Conservation (phyloP, 768 basidiomycete genomes). For the Kwoniella sp. region DNA sequence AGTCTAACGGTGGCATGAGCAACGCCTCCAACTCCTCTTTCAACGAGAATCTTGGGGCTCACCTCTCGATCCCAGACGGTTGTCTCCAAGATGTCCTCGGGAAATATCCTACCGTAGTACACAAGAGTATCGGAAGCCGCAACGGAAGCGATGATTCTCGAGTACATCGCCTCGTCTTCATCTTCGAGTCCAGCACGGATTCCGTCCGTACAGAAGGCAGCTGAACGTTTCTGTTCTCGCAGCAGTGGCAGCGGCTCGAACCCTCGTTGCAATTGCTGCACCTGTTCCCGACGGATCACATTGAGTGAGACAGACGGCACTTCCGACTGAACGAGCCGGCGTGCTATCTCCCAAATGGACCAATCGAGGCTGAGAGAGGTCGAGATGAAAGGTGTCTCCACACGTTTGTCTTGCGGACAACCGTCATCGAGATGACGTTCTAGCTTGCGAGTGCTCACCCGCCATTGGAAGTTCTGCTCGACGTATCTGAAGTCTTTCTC, state of each 20-base stretch:
- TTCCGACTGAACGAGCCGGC: conserved; percentile 1
- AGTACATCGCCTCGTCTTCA: background rate
- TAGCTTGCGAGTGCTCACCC: background rate
- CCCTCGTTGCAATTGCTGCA: background rate
- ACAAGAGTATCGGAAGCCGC: background rate
- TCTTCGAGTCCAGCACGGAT: background rate
- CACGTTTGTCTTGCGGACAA: background rate
- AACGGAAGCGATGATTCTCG: background rate
- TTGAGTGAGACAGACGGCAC: too few relatives aligned
- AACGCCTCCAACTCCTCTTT: too few relatives aligned
- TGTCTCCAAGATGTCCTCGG: conserved; percentile 5
- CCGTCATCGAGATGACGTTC: background rate
- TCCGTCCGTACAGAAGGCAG: too few relatives aligned
- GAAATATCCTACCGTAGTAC: conserved; percentile 4
- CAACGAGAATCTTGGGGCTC: background rate
- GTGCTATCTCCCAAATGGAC: conserved; percentile 5
- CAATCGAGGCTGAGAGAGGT: conserved; percentile 8
- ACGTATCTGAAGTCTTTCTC: background rate
- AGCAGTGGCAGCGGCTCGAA: background rate
- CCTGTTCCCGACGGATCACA: background rate
- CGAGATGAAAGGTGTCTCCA: conserved; percentile 1
- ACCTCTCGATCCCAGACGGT: background rate
- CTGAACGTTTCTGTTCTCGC: background rate
- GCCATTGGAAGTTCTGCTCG: background rate
- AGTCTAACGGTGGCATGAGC: background rate